Evolutionary conservation across 2,329 filamentous ascomycete genomes (phyloP).

Genomic region (Hypoxylon sp.): DNA sequence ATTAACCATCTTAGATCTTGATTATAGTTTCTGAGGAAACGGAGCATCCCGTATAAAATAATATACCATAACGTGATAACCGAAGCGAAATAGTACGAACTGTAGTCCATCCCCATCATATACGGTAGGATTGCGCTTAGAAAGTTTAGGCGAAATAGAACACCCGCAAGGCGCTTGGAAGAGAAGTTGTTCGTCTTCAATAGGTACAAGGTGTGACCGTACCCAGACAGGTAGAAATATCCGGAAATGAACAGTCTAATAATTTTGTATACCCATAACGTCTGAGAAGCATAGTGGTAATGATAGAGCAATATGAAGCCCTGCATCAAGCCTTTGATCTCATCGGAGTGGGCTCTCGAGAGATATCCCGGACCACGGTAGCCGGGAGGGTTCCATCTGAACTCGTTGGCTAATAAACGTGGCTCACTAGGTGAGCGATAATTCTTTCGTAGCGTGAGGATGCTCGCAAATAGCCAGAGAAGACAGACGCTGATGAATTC

Average conservation of each 20-base stretch:
- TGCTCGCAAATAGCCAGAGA: constrained; percentile 47
- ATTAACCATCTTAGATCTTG: constrained; percentile 60
- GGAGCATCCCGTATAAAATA: constrained; percentile 68
- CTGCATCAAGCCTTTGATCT: constrained; percentile 79
- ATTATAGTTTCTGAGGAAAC: constrained; percentile 60
- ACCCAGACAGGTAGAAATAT: constrained; percentile 75
- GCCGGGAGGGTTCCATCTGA: constrained; percentile 23
- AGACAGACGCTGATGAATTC: constrained; percentile 50
- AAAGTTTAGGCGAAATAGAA: constrained; percentile 71
- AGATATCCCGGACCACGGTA: constrained; percentile 60
- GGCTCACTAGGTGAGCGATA: constrained; percentile 25
- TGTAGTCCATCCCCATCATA: constrained; percentile 69
- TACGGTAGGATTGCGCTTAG: constrained; percentile 68
- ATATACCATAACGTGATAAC: constrained; percentile 75
- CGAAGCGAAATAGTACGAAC: constrained; percentile 72
- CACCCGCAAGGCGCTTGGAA: constrained; percentile 63
- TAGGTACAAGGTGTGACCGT: constrained; percentile 73
- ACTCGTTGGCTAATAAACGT: constrained; percentile 35
- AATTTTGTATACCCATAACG: constrained; percentile 68
- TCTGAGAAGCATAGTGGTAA: constrained; percentile 68
- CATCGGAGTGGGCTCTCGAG: constrained; percentile 70
- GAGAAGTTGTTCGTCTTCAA: constrained; percentile 71
- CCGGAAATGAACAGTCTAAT: constrained; percentile 68
- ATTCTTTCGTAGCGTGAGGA: constrained; percentile 13
- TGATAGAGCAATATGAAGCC: constrained; percentile 69